These are phyloP conservation scores for Pythium apleroticum DNA, from an alignment of 352 stramenopile species.

Conservation along the genomic window DNA sequence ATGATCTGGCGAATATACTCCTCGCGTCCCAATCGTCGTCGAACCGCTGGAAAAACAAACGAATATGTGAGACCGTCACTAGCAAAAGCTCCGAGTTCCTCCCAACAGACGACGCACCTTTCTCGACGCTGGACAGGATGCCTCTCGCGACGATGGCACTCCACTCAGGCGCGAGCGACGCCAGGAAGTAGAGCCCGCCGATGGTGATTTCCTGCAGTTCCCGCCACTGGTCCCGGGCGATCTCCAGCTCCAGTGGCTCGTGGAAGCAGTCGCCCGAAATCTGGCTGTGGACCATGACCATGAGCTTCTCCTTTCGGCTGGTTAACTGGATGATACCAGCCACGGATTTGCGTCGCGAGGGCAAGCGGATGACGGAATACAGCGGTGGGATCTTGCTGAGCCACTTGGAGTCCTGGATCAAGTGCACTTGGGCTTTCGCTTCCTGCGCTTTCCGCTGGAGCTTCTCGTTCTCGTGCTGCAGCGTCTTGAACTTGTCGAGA, in stretches of 20 bases:
- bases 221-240: conserved; percentile 18
- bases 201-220: conserved; percentile 22
- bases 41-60: conserved; percentile 8
- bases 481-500: conserved; percentile 23
- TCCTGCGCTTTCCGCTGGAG: conserved; percentile 23
- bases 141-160: conserved; percentile 10
- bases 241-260: conserved; percentile 22
- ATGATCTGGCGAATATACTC: conserved; percentile 20
- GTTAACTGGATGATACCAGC: conserved; percentile 10
- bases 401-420: conserved; percentile 26
- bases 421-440: conserved; percentile 23
- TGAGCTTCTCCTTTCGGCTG: conserved; percentile 16
- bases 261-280: conserved; percentile 26
- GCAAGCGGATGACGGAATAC: conserved; percentile 20
- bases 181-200: conserved; percentile 21
- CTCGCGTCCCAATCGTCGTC: conserved; percentile 8
- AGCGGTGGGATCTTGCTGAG: conserved; percentile 27
- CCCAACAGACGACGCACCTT: conserved; percentile 5
- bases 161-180: conserved; percentile 13
- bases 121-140: conserved; percentile 20
- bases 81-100: not conserved
- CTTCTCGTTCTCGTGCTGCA: conserved; percentile 27
- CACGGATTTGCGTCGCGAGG: conserved; percentile 16
- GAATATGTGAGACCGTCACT: not conserved
- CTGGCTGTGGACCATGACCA: conserved; percentile 25